Base-by-base conservation (phyloP, 2,329 filamentous ascomycete species). In the Fusarium nodosum region DNA sequence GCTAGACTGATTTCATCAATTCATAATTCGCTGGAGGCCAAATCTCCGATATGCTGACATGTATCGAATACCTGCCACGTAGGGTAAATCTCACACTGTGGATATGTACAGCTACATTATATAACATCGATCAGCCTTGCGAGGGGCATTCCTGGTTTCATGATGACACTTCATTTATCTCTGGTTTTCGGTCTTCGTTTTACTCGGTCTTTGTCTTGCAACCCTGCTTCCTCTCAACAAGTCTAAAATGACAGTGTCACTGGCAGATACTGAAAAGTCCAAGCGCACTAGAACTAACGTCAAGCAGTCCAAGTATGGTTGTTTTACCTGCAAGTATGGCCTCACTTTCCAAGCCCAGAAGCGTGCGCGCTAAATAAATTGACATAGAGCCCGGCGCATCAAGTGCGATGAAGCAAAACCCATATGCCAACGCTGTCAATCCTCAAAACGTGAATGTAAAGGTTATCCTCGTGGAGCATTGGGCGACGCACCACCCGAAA, bases 311-410 rank as follows among this genome's bases (percentile, higher is more conserved):
- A 72, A 71, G n/a, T 62, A 51, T 33, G 70, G 70, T 12, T 72
- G 70, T 20, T 67, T 71, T 20, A 72, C 70, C 6, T 72, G 70
- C 70, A 72, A 72, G 70, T 72, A 73, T n/a, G 56, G 28, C 5
- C 13, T 31, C 12, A 7, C 5, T 26, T 12, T 18, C n/a, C 12
- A 1, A 7, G 2, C 18, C 18, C 18, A 5, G 1, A 3, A 9
- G 2, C 8, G 18, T 9, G 9, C 7, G 0, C 1, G 24, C 67
- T 71, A 30, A 68, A 28, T 8, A 4, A 7, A 38, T 6, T 5
- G 9, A 39, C 15, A 13, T 28, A 72, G 71, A 46, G 53, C 68
- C 13, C 41, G 71, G 7, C 71, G 71, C 36, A 46, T 73, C 9
- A 73, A 73, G 22, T 73, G 71, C 8, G 71, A 73, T 53, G 71